A percentile compares a stretch with the other conserved stretches of the same genome.
Evolutionary conservation across 2,329 filamentous ascomycete genomes (phyloP).

Genomic region (Aspergillus japonicus): DNA sequence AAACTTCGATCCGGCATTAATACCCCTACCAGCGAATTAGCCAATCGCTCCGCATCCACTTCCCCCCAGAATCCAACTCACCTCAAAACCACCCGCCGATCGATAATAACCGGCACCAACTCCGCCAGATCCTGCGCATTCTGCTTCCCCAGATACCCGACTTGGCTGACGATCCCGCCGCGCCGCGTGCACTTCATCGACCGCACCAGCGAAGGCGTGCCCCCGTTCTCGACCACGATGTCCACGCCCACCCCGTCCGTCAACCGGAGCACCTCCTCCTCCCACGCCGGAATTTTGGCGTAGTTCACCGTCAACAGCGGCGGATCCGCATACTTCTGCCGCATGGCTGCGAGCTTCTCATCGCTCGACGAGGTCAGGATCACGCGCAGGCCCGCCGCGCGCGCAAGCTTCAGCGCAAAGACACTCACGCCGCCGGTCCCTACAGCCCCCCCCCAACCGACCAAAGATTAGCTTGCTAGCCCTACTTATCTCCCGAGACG

Average conservation of each 20-base stretch:
- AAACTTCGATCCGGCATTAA: slow-evolving; percentile 42
- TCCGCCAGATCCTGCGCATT: slow-evolving; percentile 33
- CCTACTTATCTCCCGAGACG: too few relatives aligned
- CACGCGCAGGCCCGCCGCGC: slow-evolving; percentile 33
- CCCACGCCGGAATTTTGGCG: slow-evolving; percentile 27
- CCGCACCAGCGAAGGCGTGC: slow-evolving; percentile 37
- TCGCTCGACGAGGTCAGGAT: slow-evolving; percentile 42
- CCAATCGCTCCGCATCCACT: too few relatives aligned
- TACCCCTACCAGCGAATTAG: slow-evolving; percentile 30
- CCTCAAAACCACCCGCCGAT: slow-evolving; percentile 37
- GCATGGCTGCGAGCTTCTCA: slow-evolving; percentile 32
- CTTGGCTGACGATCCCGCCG: slow-evolving; percentile 45
- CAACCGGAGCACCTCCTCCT: slow-evolving; percentile 33
- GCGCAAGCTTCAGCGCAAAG: slow-evolving; percentile 38
- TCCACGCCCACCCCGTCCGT: slow-evolving; percentile 38
- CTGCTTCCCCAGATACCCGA: slow-evolving; percentile 43
- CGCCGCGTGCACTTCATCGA: slow-evolving; percentile 43
- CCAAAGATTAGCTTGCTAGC: too few relatives aligned
- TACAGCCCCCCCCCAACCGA: too few relatives aligned
- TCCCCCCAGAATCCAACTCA: slow-evolving; percentile 7
- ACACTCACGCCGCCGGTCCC: slow-evolving; percentile 40
- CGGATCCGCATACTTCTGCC: slow-evolving; percentile 22
- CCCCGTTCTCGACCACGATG: slow-evolving; percentile 43
- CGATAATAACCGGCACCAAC: slow-evolving; percentile 39
- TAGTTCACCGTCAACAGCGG: slow-evolving; percentile 36